Base-by-base conservation (phyloP, 495 filamentous ascomycete species). In the Xylaria longipes region DNA sequence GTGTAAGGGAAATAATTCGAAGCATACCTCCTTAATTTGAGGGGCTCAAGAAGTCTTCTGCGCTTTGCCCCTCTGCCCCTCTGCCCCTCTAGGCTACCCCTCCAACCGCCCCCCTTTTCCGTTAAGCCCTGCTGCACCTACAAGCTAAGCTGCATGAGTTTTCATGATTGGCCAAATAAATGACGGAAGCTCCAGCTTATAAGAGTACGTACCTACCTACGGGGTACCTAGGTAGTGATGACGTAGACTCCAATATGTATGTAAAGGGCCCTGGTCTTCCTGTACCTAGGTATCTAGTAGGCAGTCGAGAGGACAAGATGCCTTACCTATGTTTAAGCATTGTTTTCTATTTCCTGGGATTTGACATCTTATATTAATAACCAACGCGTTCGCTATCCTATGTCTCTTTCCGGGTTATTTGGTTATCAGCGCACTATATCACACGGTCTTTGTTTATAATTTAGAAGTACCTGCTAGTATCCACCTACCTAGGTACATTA, bases 1-100 rank as follows among this genome's bases (percentile, higher is more conserved):
- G 52, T 56, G 25, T 27, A 8, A n/a, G 29, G 20, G 17, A 37
- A 35, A 35, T 37, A 35, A 60, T 35, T 22, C 33, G 29, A n/a
- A 60, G 57, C 33, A 37, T 60, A 35, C 35, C 60, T 41, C 37
- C 60, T 37, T 56, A 67, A 54, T 67, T 56, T 67, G 48, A 54
- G 29, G 45, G 33, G 65, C 48, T 35, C 43, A 8, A 14, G 5
- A 5, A 35, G 31, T n/a, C 33, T 60, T 35, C 56, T 58, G 25
- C 20, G 15, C 31, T 31, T 46, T 29, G 25, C 33, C 27, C 67
- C 41, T 54, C 29, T 33, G 41, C 25, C 66, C 66, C 66, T 69
- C 65, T 58, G 25, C 39, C 54, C 66, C 54, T 61, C 66, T 22
- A 58, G 14, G 3, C 8, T 27, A 25, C 66, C 22, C 48, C 31